phyloP scores from a whole-genome alignment of 1,284 basidiomycete genomes.

The Cutaneotrichosporon spelunceum region DNA sequence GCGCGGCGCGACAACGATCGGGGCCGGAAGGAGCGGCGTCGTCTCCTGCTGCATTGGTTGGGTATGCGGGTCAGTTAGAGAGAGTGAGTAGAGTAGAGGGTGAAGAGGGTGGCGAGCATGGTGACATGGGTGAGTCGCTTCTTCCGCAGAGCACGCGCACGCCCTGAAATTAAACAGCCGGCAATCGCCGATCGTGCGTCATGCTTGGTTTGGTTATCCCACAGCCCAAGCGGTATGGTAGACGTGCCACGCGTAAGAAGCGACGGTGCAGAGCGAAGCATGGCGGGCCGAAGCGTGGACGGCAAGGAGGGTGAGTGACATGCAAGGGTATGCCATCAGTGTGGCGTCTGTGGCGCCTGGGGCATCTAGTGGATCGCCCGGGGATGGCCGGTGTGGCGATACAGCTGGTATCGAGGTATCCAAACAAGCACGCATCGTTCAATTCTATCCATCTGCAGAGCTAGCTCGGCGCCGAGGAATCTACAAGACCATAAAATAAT shows the following conservation, averaged over 20 bases:
- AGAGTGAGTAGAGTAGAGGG: neutral
- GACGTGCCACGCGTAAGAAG: neutral
- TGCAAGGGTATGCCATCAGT: neutral
- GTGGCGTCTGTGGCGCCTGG: neutral
- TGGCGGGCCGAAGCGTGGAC: too few relatives aligned
- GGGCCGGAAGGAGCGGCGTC: slow-evolving; percentile 21
- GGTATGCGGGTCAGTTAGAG: neutral
- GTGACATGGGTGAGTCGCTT: neutral
- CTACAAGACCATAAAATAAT: too few relatives aligned
- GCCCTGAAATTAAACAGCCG: neutral
- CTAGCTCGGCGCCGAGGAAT: too few relatives aligned
- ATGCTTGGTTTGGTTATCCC: too few relatives aligned
- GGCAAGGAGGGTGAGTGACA: too few relatives aligned
- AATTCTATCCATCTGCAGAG: too few relatives aligned
- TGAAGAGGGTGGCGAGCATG: neutral
- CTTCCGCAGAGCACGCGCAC: neutral
- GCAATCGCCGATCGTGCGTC: neutral
- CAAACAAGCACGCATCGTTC: too few relatives aligned
- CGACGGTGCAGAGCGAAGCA: neutral
- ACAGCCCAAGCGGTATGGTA: too few relatives aligned
- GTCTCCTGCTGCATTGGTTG: slow-evolving; percentile 10
- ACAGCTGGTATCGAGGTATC: neutral
- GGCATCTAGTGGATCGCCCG: too few relatives aligned
- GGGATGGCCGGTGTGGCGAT: neutral
- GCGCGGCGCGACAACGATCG: neutral